A percentile compares a stretch with the other conserved stretches of the same genome.
These are phyloP conservation scores for Rossbeevera mucosa DNA, from an alignment of 768 basidiomycete genomes.

Conservation along the genomic window DNA sequence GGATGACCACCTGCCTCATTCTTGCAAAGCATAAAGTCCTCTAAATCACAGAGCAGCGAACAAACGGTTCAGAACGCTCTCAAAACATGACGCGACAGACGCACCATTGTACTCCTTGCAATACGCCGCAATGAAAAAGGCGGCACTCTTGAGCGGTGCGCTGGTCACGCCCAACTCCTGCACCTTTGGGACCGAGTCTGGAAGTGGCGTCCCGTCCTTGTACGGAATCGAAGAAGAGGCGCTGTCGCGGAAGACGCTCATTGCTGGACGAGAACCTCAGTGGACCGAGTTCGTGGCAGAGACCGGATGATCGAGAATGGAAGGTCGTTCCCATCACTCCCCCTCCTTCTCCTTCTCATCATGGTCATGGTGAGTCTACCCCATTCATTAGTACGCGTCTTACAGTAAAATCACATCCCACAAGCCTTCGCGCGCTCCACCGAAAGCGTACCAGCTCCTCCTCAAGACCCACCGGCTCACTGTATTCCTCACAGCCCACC, in stretches of 20 bases:
- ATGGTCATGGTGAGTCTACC: slow-evolving; percentile 18
- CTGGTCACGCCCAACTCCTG: slow-evolving; percentile 86
- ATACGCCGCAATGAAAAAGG: slow-evolving; percentile 93
- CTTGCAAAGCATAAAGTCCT: slow-evolving; percentile 99
- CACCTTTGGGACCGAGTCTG: slow-evolving; percentile 67
- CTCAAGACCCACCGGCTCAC: slow-evolving; percentile 72
- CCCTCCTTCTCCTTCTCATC: background rate
- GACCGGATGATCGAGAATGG: slow-evolving; percentile 20
- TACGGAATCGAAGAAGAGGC: slow-evolving; percentile 46
- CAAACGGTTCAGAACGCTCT: slow-evolving; percentile 9
- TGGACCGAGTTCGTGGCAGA: slow-evolving; percentile 3
- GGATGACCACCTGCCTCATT: slow-evolving; percentile 78
- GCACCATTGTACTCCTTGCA: slow-evolving; percentile 96
- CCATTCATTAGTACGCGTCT: background rate
- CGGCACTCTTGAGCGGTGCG: slow-evolving; percentile 91
- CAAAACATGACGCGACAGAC: slow-evolving; percentile 24
- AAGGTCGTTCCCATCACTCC: slow-evolving; percentile 21
- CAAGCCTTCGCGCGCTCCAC: slow-evolving; percentile 51
- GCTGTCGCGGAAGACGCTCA: slow-evolving; percentile 52
- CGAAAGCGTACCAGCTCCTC: slow-evolving; percentile 64
- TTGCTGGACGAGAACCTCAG: slow-evolving; percentile 32
- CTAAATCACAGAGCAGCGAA: slow-evolving; percentile 36
- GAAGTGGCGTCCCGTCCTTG: slow-evolving; percentile 63
- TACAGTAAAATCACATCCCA: background rate
- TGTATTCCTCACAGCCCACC: slow-evolving; percentile 53